These are phyloP conservation scores for Metarhizium rileyi DNA, from an alignment of 2,329 filamentous ascomycete species.

Conservation along the genomic window DNA sequence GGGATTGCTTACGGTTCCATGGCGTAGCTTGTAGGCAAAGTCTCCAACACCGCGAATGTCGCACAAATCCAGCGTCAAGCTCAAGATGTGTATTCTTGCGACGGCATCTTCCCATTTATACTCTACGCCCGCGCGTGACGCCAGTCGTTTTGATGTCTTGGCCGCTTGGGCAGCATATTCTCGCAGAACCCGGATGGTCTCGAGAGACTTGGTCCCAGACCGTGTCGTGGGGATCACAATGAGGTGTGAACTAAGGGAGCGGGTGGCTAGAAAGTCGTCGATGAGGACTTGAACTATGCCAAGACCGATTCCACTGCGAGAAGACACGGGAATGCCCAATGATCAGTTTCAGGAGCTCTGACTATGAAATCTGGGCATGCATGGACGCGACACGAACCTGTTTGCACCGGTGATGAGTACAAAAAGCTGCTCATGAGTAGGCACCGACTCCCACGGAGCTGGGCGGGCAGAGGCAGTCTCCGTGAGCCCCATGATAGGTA, in stretches of 20 bases:
- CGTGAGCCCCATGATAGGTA: constrained; percentile 3
- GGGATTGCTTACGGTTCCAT: constrained; percentile 36
- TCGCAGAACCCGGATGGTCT: constrained; percentile 57
- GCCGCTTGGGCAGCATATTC: constrained; percentile 42
- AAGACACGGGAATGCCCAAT: not conserved
- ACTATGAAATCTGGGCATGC: not conserved
- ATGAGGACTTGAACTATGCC: constrained; percentile 76
- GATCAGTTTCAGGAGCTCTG: not conserved
- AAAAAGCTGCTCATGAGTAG: constrained; percentile 39
- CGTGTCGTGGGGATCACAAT: constrained; percentile 80
- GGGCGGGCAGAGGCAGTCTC: not conserved
- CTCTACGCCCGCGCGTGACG: constrained; percentile 25
- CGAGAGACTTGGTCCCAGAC: constrained; percentile 59
- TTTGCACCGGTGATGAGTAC: constrained; percentile 79
- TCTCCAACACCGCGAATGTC: constrained; percentile 41
- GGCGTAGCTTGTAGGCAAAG: constrained; percentile 37
- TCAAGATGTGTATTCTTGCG: constrained; percentile 46
- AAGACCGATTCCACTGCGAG: constrained; percentile 70
- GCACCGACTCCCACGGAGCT: constrained; percentile 27
- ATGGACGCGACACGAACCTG: constrained; percentile 46
- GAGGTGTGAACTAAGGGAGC: constrained; percentile 57
- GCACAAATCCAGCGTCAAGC: constrained; percentile 51
- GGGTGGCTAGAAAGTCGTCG: constrained; percentile 73
- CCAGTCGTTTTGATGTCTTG: constrained; percentile 26
- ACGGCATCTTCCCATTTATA: constrained; percentile 30